phyloP scores from a whole-genome alignment of 257 asterid species.

The Henckelia pumila region DNA sequence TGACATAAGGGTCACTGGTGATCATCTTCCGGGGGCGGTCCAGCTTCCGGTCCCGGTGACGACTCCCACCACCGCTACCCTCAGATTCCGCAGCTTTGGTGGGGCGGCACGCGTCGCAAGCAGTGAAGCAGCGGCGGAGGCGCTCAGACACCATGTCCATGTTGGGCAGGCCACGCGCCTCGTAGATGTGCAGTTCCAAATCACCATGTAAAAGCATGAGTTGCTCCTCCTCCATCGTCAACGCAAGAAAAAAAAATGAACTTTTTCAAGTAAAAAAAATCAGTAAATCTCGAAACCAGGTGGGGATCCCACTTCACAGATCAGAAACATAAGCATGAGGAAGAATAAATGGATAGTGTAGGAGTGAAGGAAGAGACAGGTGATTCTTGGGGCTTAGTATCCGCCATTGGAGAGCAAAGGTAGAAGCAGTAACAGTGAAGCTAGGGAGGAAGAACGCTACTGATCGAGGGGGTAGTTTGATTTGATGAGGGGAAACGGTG shows the following conservation, averaged over 20 bases:
- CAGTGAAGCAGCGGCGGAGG: conserved; percentile 61
- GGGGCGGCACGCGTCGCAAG: conserved; percentile 48
- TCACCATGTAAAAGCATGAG: conserved; percentile 65
- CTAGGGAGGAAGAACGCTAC: no score
- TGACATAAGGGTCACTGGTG: conserved; percentile 83
- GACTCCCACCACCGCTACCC: conserved; percentile 19
- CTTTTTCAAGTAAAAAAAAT: no score
- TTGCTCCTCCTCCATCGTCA: conserved; percentile 46
- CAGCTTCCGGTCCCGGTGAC: conserved; percentile 35
- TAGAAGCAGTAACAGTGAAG: not conserved
- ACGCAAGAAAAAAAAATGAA: no score
- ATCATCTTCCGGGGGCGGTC: conserved; percentile 65
- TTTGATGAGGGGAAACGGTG: no score
- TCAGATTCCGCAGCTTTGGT: conserved; percentile 21
- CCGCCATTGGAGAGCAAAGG: not conserved
- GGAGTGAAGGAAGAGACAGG: not conserved
- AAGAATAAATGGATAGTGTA: not conserved
- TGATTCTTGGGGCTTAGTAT: not conserved
- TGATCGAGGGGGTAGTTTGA: no score
- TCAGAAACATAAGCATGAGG: not conserved
- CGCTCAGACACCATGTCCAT: conserved; percentile 73
- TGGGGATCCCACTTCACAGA: no score
- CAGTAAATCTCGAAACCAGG: not conserved
- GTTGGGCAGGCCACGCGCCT: conserved; percentile 80
- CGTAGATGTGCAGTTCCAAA: conserved; percentile 55